Conservation (phyloP, 805 yeast genomes). For the Pichia cephalocereana region DNA sequence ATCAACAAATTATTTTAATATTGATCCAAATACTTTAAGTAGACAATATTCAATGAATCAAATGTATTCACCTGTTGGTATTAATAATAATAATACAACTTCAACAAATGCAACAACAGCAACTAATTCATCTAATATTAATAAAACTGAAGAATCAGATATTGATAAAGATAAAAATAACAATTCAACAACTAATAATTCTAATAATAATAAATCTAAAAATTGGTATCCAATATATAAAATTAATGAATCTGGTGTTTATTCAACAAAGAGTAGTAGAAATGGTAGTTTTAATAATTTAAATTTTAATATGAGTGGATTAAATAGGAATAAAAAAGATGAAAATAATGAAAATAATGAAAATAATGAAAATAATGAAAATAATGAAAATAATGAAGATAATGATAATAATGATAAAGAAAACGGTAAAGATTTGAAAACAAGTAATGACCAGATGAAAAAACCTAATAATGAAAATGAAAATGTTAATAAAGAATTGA, state of each 20-base stretch:
- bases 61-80: conserved; percentile 6
- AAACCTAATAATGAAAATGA: not conserved
- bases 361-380: not conserved
- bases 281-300: not conserved
- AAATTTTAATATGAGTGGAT: not conserved
- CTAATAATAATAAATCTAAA: not conserved
- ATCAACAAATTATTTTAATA: not conserved
- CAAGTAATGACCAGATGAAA: too few relatives aligned
- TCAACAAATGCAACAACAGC: not conserved
- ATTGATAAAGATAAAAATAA: too few relatives aligned
- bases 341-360: not conserved
- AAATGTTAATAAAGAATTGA: too few relatives aligned
- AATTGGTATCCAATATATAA: not conserved
- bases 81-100: not conserved
- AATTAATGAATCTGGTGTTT: not conserved
- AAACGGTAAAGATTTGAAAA: not conserved
- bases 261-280: not conserved
- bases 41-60: conserved; percentile 5
- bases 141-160: not conserved
- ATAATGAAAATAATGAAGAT: too few relatives aligned
- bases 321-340: not conserved
- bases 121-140: not conserved
- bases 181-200: too few relatives aligned
- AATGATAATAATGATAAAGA: not conserved
- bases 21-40: conserved; percentile 2